Evolutionary conservation across 2,329 filamentous ascomycete species (phyloP).

Genomic region (Colletotrichum cereale): DNA sequence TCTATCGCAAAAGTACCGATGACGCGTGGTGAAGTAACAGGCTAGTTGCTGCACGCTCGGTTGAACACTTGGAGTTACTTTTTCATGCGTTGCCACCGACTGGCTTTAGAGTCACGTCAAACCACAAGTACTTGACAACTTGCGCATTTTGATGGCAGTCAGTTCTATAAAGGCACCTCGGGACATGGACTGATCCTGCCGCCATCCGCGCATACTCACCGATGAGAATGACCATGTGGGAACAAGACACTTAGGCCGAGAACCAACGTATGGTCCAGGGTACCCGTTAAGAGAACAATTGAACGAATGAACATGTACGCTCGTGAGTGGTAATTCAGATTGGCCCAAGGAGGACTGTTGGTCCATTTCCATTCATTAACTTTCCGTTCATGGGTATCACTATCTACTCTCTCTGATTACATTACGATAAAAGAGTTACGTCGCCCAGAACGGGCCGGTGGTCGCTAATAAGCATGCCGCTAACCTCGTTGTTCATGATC

Average conservation of each 20-base stretch:
- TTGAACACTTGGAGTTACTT: background rate
- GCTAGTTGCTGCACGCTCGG: background rate
- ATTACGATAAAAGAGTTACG: slow-evolving; percentile 47
- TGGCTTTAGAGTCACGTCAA: background rate
- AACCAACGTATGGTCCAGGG: background rate
- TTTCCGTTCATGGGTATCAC: background rate
- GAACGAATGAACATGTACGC: no score
- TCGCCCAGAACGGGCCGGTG: slow-evolving; percentile 77
- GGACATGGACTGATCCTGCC: no score
- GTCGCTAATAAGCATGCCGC: slow-evolving; percentile 69
- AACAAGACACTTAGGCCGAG: background rate
- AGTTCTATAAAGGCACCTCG: no score
- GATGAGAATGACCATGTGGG: no score
- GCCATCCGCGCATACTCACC: no score
- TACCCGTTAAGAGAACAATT: background rate
- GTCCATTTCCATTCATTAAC: background rate
- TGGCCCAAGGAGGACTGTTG: rapidly evolving
- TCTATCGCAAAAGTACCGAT: background rate
- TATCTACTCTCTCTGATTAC: background rate
- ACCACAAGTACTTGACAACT: no score
- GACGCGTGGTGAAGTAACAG: background rate
- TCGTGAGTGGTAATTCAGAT: background rate
- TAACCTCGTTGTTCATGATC: slow-evolving; percentile 66
- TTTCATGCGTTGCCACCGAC: background rate
- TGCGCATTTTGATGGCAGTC: no score